These are phyloP conservation scores for Neurospora sp. DNA, from an alignment of 2,329 filamentous ascomycete genomes.

Conservation along the genomic window DNA sequence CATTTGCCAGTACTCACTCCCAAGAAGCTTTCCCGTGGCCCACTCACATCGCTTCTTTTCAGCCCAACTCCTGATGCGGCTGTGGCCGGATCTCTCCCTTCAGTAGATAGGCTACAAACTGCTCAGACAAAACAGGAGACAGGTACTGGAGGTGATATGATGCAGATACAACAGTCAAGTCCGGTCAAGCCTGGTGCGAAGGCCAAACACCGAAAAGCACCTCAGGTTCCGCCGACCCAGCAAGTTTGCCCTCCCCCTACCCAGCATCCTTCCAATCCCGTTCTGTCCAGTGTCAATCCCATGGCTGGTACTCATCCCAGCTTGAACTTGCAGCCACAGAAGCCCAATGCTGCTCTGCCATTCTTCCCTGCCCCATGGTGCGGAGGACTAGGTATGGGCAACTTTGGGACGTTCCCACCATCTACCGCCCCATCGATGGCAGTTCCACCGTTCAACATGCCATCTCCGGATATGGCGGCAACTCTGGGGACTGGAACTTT, in stretches of 20 bases:
- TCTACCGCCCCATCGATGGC: neutral
- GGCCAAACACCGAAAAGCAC: neutral
- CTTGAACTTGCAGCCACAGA: neutral
- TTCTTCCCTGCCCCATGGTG: neutral
- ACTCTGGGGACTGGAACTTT: neutral
- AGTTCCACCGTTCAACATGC: neutral
- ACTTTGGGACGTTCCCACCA: neutral
- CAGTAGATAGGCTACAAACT: neutral
- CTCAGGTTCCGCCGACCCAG: neutral
- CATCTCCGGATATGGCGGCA: neutral
- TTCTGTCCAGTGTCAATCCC: conserved; percentile 9
- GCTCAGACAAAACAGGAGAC: neutral
- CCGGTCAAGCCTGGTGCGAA: neutral
- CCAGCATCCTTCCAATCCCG: neutral
- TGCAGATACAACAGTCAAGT: neutral
- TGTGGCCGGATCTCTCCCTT: neutral
- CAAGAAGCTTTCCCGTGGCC: conserved; percentile 12
- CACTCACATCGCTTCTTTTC: conserved; percentile 5
- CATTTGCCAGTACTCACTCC: conserved; percentile 5
- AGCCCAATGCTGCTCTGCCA: neutral
- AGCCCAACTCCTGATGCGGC: neutral
- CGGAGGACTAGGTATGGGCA: neutral
- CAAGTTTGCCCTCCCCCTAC: neutral
- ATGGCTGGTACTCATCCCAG: neutral
- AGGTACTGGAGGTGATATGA: neutral